Percentiles rank a stretch among this genome's conserved stretches.
These are phyloP conservation scores for Hysterangium stoloniferum DNA, from an alignment of 768 basidiomycete genomes.

Conservation along the genomic window DNA sequence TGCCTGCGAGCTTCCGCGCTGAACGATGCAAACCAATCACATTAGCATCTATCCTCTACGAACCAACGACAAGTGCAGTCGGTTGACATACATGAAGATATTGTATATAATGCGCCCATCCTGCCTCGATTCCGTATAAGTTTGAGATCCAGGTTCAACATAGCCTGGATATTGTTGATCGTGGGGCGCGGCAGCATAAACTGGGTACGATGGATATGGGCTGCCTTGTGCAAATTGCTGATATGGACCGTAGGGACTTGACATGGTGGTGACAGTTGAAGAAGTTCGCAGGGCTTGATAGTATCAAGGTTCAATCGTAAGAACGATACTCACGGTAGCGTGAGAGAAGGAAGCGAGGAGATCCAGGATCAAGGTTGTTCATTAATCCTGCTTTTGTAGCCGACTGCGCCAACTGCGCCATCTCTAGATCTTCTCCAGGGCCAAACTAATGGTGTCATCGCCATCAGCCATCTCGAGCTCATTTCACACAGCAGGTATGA, in stretches of 20 bases:
- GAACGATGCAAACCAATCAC: not conserved
- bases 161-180: constrained; percentile 21
- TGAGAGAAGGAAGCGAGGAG: too few relatives aligned
- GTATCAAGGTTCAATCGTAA: too few relatives aligned
- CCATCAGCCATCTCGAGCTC: too few relatives aligned
- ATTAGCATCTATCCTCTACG: not conserved
- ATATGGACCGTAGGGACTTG: not conserved
- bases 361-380: too few relatives aligned
- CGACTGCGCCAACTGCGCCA: too few relatives aligned
- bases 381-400: too few relatives aligned
- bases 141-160: constrained; percentile 60
- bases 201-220: not conserved
- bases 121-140: constrained; percentile 57
- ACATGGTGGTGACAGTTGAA: constrained; percentile 1
- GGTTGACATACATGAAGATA: constrained; percentile 55
- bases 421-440: too few relatives aligned
- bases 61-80: not conserved
- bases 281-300: too few relatives aligned
- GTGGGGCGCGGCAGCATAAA: not conserved
- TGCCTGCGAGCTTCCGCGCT: constrained; percentile 75
- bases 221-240: not conserved
- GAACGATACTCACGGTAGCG: too few relatives aligned
- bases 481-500: too few relatives aligned
- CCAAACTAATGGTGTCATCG: too few relatives aligned
- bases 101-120: constrained; percentile 64